Evolutionary conservation across 345 rosid species (phyloP).

Genomic region (Passiflora organensis): DNA sequence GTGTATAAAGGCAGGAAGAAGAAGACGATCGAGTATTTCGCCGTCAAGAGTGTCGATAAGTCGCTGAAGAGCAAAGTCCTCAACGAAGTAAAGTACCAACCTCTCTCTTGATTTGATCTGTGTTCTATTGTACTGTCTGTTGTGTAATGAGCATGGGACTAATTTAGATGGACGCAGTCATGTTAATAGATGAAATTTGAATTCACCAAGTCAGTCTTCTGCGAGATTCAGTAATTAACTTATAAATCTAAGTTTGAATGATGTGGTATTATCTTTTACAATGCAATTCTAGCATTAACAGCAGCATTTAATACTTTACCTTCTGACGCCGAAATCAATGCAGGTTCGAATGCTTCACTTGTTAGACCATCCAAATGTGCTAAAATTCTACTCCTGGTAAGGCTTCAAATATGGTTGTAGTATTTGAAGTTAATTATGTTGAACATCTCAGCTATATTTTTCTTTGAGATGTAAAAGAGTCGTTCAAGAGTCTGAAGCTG

Average conservation of each 20-base stretch:
- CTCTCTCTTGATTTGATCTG: constrained; percentile 1
- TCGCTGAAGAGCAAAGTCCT: constrained; percentile 88
- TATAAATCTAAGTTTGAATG: background rate
- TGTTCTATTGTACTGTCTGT: background rate
- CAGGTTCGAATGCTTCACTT: constrained; percentile 95
- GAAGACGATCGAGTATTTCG: constrained; percentile 94
- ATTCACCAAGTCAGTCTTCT: background rate
- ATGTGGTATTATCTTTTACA: no score
- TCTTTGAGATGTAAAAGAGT: no score
- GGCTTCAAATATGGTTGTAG: no score
- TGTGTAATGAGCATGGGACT: no score
- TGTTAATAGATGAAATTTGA: background rate
- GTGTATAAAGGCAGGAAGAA: constrained; percentile 98
- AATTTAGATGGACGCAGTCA: no score
- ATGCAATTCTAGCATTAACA: no score
- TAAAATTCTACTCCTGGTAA: constrained; percentile 86
- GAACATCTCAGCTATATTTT: no score
- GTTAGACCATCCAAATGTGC: constrained; percentile 69
- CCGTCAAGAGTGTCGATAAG: constrained; percentile 90
- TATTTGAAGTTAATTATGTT: no score
- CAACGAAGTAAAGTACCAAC: constrained; percentile 62
- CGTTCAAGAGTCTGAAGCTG: no score
- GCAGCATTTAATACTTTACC: no score
- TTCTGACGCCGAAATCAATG: background rate
- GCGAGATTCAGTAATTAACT: background rate